phyloP scores from a whole-genome alignment of 2,329 filamentous ascomycete species.

The Chaetomium sp. region DNA sequence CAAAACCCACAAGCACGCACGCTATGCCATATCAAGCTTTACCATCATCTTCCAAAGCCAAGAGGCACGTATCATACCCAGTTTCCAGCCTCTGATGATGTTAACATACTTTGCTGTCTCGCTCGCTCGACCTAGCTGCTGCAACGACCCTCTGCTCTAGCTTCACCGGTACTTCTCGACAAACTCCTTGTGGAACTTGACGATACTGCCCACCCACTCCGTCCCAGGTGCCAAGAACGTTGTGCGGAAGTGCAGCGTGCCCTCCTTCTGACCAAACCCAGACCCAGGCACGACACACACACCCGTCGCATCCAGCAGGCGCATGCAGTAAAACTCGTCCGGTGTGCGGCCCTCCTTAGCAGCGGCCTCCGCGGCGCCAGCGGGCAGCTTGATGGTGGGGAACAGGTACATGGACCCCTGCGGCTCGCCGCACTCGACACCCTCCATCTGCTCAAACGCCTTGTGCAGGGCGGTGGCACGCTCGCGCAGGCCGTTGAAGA shows the following conservation, averaged over 20 bases:
- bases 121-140: no score
- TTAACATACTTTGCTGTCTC: no score
- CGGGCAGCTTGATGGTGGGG: slow-evolving; percentile 78
- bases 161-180: slow-evolving; percentile 66
- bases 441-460: slow-evolving; percentile 92
- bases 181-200: slow-evolving; percentile 86
- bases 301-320: slow-evolving; percentile 85
- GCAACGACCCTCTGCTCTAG: no score
- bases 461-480: slow-evolving; percentile 81
- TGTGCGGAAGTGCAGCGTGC: slow-evolving; percentile 87
- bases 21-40: no score
- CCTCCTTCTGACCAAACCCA: slow-evolving; percentile 90
- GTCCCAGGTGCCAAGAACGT: slow-evolving; percentile 96
- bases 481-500: slow-evolving; percentile 69
- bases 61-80: no score
- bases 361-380: slow-evolving; percentile 71
- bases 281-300: slow-evolving; percentile 89
- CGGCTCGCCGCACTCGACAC: slow-evolving; percentile 81
- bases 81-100: no score
- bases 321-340: slow-evolving; percentile 93
- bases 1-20: no score
- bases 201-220: slow-evolving; percentile 82
- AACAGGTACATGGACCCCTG: slow-evolving; percentile 99
- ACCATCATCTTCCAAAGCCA: no score
- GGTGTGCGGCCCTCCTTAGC: slow-evolving; percentile 63